These are phyloP conservation scores for Debaryomyces tyrocola DNA, from an alignment of 805 yeast species.

Conservation along the genomic window DNA sequence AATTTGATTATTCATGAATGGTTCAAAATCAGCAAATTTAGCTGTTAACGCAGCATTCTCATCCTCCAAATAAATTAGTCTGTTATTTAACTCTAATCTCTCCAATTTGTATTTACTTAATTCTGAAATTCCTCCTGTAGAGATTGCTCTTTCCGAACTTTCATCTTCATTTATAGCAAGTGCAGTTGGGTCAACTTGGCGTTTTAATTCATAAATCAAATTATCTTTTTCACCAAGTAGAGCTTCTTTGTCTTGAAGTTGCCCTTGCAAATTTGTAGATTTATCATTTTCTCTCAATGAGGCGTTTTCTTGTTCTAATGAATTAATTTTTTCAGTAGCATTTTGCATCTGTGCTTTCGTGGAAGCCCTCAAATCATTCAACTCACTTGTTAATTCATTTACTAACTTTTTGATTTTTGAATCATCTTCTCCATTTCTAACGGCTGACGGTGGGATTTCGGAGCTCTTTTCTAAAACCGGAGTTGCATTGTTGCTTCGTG, in stretches of 20 bases:
- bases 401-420: conserved; percentile 31
- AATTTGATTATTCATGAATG: conserved; percentile 53
- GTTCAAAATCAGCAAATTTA: conserved; percentile 48
- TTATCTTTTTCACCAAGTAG: conserved; percentile 25
- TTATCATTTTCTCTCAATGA: conserved; percentile 11
- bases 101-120: conserved; percentile 42
- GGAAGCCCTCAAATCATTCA: conserved; percentile 28
- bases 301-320: conserved; percentile 41
- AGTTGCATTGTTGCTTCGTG: neutral
- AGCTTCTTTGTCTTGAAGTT: conserved; percentile 9
- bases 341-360: conserved; percentile 50
- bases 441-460: conserved; percentile 2
- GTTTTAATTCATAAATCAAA: conserved; percentile 31
- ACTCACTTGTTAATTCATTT: conserved; percentile 31
- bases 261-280: conserved; percentile 13
- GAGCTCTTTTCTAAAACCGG: conserved; percentile 1
- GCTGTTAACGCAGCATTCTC: conserved; percentile 45
- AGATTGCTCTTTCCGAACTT: conserved; percentile 1
- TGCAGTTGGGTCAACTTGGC: conserved; percentile 23
- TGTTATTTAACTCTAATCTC: conserved; percentile 43
- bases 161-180: conserved; percentile 21
- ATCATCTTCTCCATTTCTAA: conserved; percentile 14
- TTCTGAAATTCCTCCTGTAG: conserved; percentile 24
- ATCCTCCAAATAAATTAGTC: conserved; percentile 42
- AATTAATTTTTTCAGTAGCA: conserved; percentile 55